Conservation (phyloP, 495 filamentous ascomycete species). For the Bombardia bombarda region DNA sequence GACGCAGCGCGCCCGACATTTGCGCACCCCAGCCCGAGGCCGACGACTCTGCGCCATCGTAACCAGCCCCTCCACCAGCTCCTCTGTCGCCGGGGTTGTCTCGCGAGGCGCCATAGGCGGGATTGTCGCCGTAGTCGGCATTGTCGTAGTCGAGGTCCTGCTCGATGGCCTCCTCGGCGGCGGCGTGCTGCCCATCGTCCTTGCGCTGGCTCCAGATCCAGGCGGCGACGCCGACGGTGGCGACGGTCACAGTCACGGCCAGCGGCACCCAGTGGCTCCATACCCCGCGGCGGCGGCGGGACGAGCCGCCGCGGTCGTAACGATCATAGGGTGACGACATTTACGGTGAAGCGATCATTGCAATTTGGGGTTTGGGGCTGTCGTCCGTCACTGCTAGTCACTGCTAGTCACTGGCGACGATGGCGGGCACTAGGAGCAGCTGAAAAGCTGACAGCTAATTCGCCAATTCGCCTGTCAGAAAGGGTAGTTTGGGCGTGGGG, state of each 20-base stretch:
- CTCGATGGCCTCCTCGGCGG: conserved; percentile 41
- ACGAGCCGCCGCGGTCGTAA: conserved; percentile 53
- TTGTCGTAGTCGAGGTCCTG: conserved; percentile 43
- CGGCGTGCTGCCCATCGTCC: conserved; percentile 44
- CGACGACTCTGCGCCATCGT: conserved; percentile 37
- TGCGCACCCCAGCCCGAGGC: conserved; percentile 59
- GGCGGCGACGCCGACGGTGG: conserved; percentile 73
- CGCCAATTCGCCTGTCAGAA: too few relatives aligned
- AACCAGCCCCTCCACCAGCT: conserved; percentile 27
- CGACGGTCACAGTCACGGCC: conserved; percentile 73
- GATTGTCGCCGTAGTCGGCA: conserved; percentile 43
- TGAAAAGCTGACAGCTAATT: too few relatives aligned
- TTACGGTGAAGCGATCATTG: conserved; percentile 29
- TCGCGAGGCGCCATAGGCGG: conserved; percentile 40
- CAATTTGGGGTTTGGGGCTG: too few relatives aligned
- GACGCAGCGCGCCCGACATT: conserved; percentile 73
- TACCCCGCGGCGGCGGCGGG: conserved; percentile 59
- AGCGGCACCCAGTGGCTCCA: conserved; percentile 80
- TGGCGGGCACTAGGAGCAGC: too few relatives aligned
- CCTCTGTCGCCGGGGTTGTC: conserved; percentile 35
- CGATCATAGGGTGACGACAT: conserved; percentile 74
- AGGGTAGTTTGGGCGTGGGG: too few relatives aligned
- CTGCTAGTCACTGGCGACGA: too few relatives aligned
- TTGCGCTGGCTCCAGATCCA: conserved; percentile 90
- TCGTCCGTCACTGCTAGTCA: too few relatives aligned